Evolutionary conservation across 2,329 filamentous ascomycete species (phyloP).

Genomic region (Teratosphaeria gauchensis): DNA sequence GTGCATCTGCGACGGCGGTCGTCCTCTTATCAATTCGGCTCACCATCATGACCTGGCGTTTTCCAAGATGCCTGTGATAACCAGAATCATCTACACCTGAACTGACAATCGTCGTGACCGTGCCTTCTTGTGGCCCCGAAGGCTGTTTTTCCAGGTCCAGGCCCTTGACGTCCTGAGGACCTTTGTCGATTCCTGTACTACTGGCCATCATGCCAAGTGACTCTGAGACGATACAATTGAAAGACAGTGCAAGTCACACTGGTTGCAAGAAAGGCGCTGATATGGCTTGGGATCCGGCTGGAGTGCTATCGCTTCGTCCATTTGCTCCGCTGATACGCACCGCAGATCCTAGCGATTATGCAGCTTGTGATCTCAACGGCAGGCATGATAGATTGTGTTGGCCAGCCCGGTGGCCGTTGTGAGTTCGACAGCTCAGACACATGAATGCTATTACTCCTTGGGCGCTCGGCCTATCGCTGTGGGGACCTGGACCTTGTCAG

Average conservation of each 20-base stretch:
- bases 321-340: background rate
- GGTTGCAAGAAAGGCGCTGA: background rate
- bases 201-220: background rate
- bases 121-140: background rate
- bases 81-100: slow-evolving; percentile 17
- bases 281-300: background rate
- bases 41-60: slow-evolving; percentile 31
- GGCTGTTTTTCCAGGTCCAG: background rate
- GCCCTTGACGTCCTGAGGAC: background rate
- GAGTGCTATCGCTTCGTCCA: background rate
- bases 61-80: slow-evolving; percentile 23
- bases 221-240: background rate
- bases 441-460: background rate
- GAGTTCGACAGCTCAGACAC: no score
- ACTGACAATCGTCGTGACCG: background rate
- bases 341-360: background rate
- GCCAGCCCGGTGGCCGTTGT: no score
- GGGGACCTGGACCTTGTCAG: background rate
- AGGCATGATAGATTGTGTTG: background rate
- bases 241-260: background rate
- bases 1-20: background rate
- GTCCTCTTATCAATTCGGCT: slow-evolving; percentile 9
- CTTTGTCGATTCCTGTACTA: background rate
- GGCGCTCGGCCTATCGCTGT: background rate
- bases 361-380: background rate